A percentile compares a stretch with the other conserved stretches of the same genome.
Evolutionary conservation across 1,139 yeast genomes (phyloP).

Genomic region (Pichia sp.): DNA sequence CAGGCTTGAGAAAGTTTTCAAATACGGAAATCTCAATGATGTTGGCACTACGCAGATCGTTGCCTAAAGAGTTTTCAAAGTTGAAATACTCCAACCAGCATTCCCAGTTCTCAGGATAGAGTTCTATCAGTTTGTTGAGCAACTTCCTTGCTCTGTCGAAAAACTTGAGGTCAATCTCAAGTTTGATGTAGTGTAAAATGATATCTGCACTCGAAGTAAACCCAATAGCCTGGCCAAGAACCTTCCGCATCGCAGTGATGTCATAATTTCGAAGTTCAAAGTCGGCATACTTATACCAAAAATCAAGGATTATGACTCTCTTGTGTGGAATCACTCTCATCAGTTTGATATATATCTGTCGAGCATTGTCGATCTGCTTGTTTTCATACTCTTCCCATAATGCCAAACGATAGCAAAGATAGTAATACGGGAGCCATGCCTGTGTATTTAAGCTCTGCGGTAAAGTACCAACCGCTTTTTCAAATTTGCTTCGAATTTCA

Average conservation of each 20-base stretch:
- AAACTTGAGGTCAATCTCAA: constrained; percentile 58
- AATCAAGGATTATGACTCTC: constrained; percentile 60
- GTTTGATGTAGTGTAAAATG: constrained; percentile 57
- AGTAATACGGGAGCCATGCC: constrained; percentile 66
- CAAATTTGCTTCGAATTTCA: constrained; percentile 38
- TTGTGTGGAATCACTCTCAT: constrained; percentile 53
- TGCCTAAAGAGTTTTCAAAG: constrained; percentile 69
- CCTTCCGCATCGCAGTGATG: constrained; percentile 55
- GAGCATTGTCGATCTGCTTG: constrained; percentile 43
- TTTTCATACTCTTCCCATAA: constrained; percentile 55
- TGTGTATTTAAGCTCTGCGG: constrained; percentile 41
- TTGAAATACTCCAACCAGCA: constrained; percentile 61
- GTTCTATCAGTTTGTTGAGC: constrained; percentile 64
- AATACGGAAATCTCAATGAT: constrained; percentile 53
- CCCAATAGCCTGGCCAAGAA: constrained; percentile 74
- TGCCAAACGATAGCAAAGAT: constrained; percentile 66
- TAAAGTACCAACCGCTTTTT: constrained; percentile 21
- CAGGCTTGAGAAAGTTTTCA: constrained; percentile 30
- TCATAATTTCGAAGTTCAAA: constrained; percentile 64
- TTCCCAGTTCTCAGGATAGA: constrained; percentile 40
- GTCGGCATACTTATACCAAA: constrained; percentile 70
- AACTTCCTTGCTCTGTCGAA: constrained; percentile 75
- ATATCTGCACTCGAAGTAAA: constrained; percentile 55
- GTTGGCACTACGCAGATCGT: constrained; percentile 60
- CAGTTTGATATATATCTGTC: constrained; percentile 50